These are phyloP conservation scores for Misopates orontium DNA, from an alignment of 257 asterid species.

Conservation along the genomic window DNA sequence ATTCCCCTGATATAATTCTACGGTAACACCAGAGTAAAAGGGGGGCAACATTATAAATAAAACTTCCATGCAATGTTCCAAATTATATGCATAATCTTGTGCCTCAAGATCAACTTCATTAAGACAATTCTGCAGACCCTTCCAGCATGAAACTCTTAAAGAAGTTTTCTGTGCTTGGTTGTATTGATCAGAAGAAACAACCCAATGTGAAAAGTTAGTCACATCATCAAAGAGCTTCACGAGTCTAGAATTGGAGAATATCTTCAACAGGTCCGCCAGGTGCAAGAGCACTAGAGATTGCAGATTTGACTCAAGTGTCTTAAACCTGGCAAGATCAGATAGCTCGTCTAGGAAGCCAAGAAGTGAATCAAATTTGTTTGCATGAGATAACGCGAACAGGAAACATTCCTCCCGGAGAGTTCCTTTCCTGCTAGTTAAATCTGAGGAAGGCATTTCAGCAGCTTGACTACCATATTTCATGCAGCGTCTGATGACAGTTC, in stretches of 20 bases:
- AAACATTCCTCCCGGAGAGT: conserved; percentile 80
- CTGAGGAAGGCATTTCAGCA: conserved; percentile 42
- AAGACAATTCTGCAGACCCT: conserved; percentile 70
- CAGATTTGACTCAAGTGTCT: conserved; percentile 75
- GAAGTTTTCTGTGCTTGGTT: conserved; percentile 46
- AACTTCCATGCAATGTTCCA: conserved; percentile 76
- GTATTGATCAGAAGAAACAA: conserved; percentile 48
- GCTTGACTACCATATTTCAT: conserved; percentile 73
- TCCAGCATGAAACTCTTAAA: conserved; percentile 84
- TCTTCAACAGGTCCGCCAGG: conserved; percentile 63
- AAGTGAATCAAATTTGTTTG: conserved; percentile 66
- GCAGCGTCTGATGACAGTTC: conserved; percentile 62
- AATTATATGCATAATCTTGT: conserved; percentile 42
- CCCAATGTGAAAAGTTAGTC: conserved; percentile 52
- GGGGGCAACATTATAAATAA: conserved; percentile 63
- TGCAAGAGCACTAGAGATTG: conserved; percentile 72
- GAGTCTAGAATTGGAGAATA: conserved; percentile 69
- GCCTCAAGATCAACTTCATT: conserved; percentile 46
- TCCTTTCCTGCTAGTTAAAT: conserved; percentile 45
- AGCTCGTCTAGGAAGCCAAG: conserved; percentile 84
- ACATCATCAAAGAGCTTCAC: conserved; percentile 74
- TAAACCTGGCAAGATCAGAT: conserved; percentile 69
- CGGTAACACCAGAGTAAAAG: conserved; percentile 36
- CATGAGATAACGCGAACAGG: conserved; percentile 69
- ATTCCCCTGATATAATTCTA: conserved; percentile 35